These are phyloP conservation scores for Abrus precatorius DNA, from an alignment of 306 rosid species.

Conservation along the genomic window DNA sequence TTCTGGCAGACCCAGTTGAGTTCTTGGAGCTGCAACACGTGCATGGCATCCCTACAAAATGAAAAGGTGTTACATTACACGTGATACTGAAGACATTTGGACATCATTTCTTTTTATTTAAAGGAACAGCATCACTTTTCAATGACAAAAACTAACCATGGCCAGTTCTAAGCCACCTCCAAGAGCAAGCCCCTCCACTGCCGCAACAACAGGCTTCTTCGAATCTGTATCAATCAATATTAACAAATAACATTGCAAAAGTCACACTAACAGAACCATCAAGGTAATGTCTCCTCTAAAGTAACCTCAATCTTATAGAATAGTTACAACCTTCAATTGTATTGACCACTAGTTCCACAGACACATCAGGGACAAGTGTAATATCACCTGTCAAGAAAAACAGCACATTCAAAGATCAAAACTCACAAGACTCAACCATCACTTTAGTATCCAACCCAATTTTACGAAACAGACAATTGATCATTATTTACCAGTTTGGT, in stretches of 20 bases:
- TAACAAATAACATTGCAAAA: slow-evolving; percentile 31
- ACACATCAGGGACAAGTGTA: slow-evolving; percentile 80
- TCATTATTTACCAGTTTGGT: slow-evolving; percentile 71
- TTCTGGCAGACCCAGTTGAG: slow-evolving; percentile 96
- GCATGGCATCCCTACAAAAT: slow-evolving; percentile 88
- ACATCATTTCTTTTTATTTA: slow-evolving; percentile 9
- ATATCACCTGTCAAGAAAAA: slow-evolving; percentile 69
- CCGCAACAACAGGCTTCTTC: slow-evolving; percentile 94
- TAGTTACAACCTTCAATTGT: slow-evolving; percentile 72
- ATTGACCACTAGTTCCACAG: slow-evolving; percentile 86
- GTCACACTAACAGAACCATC: slow-evolving; percentile 13
- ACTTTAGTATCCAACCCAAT: neutral
- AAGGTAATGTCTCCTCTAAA: slow-evolving; percentile 25
- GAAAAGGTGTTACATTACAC: slow-evolving; percentile 33
- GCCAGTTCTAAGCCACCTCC: slow-evolving; percentile 99
- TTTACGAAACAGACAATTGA: neutral
- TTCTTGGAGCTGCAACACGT: slow-evolving; percentile 82
- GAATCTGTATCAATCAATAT: slow-evolving; percentile 66
- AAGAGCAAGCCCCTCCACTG: slow-evolving; percentile 92
- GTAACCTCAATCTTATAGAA: slow-evolving; percentile 25
- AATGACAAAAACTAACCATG: slow-evolving; percentile 68
- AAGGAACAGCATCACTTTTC: neutral
- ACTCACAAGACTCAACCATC: slow-evolving; percentile 5
- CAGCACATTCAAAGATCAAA: slow-evolving; percentile 30
- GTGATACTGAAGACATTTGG: slow-evolving; percentile 7